Base-by-base conservation (phyloP, 441 rosid species). In the Populus hybrid region DNA sequence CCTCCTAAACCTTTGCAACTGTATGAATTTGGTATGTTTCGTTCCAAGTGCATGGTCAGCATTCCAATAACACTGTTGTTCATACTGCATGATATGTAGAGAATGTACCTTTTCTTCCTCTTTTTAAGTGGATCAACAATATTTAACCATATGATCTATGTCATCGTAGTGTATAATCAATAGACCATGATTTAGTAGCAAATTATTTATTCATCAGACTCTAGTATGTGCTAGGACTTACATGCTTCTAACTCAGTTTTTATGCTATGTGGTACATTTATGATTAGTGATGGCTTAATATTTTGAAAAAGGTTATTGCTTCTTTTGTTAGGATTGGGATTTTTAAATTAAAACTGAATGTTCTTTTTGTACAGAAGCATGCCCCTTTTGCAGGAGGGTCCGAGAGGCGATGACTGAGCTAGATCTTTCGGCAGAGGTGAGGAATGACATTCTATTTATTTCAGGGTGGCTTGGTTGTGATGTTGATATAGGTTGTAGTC, bases 341-440 rank as follows among this genome's bases (percentile, higher is more conserved):
- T 68, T 72, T 81, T 69, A 71, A 73, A 24, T 59, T 33, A 56
- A 78, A 40, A 9, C 14, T 18, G 35, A 35, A 76, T 74, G 23
- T 83, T 83, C 77, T 61, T 80, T 82, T 40, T 78, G 38, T 71
- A 84, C 89, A 92, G 97, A 93, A 87, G 94, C 95, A 70, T 93
- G 92, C 82, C 97, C 98, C 74, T 92, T 93, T 83, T 93, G 98
- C 76, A 83, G 98, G 77, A 90, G 97, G 82, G 94, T 89, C 77
- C 85, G 97, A 29, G 98, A 93, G 82, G 95, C 97, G 73, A 68
- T 90, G 83, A 93, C 95, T 73, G 97, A 93, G 90, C 85, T 93
- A 76, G 97, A 92, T 86, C 95, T 93, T 78, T 89, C 92, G 61
- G 91, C 83, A 4, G 94, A 92, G 89, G 95, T 93, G 73, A 82